phyloP scores from a whole-genome alignment of 371 early-diverging fungal genomes.

The Circinella minor region DNA sequence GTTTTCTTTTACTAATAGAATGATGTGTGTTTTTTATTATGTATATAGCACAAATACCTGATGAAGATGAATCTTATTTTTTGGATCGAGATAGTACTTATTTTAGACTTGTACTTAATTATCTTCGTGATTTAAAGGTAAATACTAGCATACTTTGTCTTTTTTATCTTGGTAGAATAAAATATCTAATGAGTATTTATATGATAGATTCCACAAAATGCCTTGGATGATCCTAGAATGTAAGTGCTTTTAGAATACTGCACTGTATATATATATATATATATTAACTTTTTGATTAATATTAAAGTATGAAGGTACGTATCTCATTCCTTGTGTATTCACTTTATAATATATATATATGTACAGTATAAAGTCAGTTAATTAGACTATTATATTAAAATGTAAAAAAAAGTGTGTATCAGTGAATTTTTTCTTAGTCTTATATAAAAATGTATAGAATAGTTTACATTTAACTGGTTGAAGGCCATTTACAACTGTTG shows the following conservation, averaged over 20 bases:
- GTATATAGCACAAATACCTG: slow-evolving; percentile 22
- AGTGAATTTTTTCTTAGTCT: too few relatives aligned
- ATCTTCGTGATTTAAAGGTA: slow-evolving; percentile 45
- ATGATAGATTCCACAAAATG: slow-evolving; percentile 37
- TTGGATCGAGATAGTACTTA: slow-evolving; percentile 52
- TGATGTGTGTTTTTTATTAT: neutral
- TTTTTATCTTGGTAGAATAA: neutral
- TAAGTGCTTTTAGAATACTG: slow-evolving; percentile 23
- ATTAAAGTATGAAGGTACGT: too few relatives aligned
- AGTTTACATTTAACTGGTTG: too few relatives aligned
- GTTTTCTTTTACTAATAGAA: too few relatives aligned
- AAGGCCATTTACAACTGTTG: too few relatives aligned
- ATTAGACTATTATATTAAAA: too few relatives aligned
- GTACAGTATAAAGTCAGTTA: too few relatives aligned
- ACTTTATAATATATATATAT: too few relatives aligned
- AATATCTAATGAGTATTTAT: neutral
- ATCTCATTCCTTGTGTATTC: too few relatives aligned
- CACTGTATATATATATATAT: neutral
- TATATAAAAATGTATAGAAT: too few relatives aligned
- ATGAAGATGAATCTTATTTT: slow-evolving; percentile 48
- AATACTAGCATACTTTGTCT: neutral
- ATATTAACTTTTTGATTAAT: neutral
- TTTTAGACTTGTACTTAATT: slow-evolving; percentile 46
- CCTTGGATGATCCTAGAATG: slow-evolving; percentile 41
- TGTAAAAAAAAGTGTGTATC: too few relatives aligned